phyloP scores from a whole-genome alignment of 2,329 filamentous ascomycete species.

The Madurella mycetomatis region DNA sequence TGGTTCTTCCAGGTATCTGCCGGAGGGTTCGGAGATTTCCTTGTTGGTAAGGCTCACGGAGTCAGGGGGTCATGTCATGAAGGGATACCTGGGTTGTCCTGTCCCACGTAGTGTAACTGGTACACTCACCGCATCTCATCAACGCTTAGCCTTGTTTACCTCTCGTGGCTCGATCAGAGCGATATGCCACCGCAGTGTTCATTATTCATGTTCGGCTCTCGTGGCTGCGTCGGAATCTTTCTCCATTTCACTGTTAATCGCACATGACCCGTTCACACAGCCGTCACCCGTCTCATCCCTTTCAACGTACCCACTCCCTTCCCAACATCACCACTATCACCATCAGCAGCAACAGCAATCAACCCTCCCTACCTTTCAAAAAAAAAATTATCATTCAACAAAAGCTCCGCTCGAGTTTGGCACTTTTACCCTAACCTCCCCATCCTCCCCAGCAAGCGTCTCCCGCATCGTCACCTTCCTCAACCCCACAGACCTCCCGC shows the following conservation, averaged over 20 bases:
- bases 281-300: too few species aligned
- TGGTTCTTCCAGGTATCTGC: not conserved
- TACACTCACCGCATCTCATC: not conserved
- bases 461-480: constrained; percentile 49
- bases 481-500: constrained; percentile 50
- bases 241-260: too few species aligned
- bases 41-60: not conserved
- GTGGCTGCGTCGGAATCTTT: too few species aligned
- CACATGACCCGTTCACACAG: too few species aligned
- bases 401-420: constrained; percentile 39
- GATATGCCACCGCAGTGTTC: not conserved
- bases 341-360: too few species aligned
- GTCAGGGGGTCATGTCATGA: not conserved
- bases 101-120: constrained; percentile 4
- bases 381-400: constrained; percentile 17
- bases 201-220: not conserved
- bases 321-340: not conserved
- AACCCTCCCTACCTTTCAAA: not conserved
- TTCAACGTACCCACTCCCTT: not conserved
- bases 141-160: not conserved
- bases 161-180: not conserved
- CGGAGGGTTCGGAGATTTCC: not conserved
- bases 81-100: not conserved
- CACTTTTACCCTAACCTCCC: constrained; percentile 30
- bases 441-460: constrained; percentile 28